These are phyloP conservation scores for Mikania micrantha DNA, from an alignment of 129 eudicot genomes.

Conservation along the genomic window DNA sequence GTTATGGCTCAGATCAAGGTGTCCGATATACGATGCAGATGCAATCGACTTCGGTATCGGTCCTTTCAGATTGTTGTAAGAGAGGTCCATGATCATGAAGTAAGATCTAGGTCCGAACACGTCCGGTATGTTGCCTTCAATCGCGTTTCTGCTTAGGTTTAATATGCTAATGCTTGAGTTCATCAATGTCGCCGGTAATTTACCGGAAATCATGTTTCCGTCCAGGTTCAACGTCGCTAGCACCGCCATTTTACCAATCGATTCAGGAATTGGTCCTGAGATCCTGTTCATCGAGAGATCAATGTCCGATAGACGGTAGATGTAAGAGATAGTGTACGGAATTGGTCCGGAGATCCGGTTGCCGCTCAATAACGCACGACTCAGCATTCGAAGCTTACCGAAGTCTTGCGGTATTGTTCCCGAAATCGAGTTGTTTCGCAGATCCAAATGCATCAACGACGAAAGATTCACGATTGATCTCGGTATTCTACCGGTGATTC, in stretches of 20 bases:
- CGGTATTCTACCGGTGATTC: slow-evolving; percentile 58
- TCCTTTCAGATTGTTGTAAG: slow-evolving; percentile 21
- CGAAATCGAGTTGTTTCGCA: slow-evolving; percentile 51
- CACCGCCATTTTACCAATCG: slow-evolving; percentile 66
- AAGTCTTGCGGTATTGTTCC: slow-evolving; percentile 53
- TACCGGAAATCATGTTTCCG: slow-evolving; percentile 32
- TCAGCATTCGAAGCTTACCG: slow-evolving; percentile 70
- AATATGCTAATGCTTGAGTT: slow-evolving; percentile 52
- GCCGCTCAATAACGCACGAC: slow-evolving; percentile 65
- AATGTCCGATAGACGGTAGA: slow-evolving; percentile 64
- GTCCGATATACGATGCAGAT: slow-evolving; percentile 60
- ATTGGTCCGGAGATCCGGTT: slow-evolving; percentile 52
- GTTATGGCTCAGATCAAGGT: slow-evolving; percentile 75
- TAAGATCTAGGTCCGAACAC: slow-evolving; percentile 77
- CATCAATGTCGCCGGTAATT: slow-evolving; percentile 23
- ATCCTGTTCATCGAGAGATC: slow-evolving; percentile 67
- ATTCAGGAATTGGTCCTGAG: slow-evolving; percentile 58
- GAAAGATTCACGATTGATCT: slow-evolving; percentile 45
- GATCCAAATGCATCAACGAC: slow-evolving; percentile 75
- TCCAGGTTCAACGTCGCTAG: slow-evolving; percentile 70
- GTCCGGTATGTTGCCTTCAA: slow-evolving; percentile 73
- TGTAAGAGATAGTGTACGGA: slow-evolving; percentile 52
- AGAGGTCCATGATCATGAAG: slow-evolving; percentile 57
- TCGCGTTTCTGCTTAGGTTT: slow-evolving; percentile 55
- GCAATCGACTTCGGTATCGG: slow-evolving; percentile 58